Conservation (phyloP, 371 early-diverging fungal genomes). For the Circinella minor region DNA sequence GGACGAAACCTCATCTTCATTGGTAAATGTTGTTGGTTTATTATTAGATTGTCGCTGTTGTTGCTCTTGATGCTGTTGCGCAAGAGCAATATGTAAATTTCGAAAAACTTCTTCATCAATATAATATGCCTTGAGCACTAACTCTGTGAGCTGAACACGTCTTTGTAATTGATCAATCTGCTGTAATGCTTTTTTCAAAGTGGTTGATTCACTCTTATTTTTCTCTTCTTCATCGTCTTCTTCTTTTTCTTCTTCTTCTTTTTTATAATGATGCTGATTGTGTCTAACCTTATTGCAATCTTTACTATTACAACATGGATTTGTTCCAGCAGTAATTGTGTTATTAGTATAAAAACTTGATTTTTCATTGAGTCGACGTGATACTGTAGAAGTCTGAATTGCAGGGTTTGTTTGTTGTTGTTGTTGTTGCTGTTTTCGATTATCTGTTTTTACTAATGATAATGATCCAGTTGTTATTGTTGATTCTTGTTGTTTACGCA, state of each 20-base stretch:
- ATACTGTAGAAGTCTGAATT: too few species aligned
- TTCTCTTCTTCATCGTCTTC: too few species aligned
- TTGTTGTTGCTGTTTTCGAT: background rate
- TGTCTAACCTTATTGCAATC: too few species aligned
- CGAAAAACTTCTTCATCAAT: slow-evolving; percentile 45
- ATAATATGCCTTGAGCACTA: slow-evolving; percentile 37
- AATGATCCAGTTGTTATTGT: background rate
- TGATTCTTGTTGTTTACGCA: background rate
- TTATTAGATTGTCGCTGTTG: background rate
- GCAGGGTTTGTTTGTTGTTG: too few species aligned
- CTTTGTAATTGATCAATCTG: slow-evolving; percentile 16
- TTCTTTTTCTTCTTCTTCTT: too few species aligned
- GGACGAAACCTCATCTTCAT: background rate
- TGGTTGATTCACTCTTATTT: background rate
- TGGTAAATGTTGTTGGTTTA: background rate
- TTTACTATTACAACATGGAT: too few species aligned
- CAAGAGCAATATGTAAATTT: slow-evolving; percentile 4
- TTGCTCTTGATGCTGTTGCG: background rate
- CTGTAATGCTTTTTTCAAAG: background rate
- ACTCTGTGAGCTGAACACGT: slow-evolving; percentile 33
- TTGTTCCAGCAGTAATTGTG: too few species aligned
- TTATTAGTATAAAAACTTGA: too few species aligned
- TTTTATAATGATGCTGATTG: too few species aligned
- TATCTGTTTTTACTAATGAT: background rate
- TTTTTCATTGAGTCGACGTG: too few species aligned